Evolutionary conservation across 1,139 yeast species (phyloP).

Genomic region (Scheffersomyces insectosa): DNA sequence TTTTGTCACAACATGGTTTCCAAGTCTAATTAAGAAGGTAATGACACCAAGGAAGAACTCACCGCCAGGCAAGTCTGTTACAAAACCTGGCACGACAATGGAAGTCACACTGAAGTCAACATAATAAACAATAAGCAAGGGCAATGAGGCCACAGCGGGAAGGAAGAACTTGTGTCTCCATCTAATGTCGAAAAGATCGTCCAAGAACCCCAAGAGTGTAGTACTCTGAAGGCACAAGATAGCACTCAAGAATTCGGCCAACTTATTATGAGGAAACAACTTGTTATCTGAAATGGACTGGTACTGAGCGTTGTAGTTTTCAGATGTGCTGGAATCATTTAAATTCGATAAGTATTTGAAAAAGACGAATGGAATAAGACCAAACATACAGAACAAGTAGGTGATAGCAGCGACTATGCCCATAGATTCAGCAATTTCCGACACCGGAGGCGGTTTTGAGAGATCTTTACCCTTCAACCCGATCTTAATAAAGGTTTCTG

Average conservation of each 20-base stretch:
- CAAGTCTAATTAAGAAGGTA: constrained; percentile 24
- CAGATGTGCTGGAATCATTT: constrained; percentile 35
- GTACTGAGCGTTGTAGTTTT: constrained; percentile 39
- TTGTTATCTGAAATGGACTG: constrained; percentile 29
- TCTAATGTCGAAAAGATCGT: constrained; percentile 90
- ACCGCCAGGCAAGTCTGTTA: constrained; percentile 37
- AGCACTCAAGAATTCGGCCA: constrained; percentile 85
- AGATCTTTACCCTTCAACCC: constrained; percentile 86
- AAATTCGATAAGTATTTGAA: constrained; percentile 62
- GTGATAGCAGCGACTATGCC: constrained; percentile 86
- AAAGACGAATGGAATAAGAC: constrained; percentile 87
- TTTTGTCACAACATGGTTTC: constrained; percentile 35
- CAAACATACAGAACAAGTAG: constrained; percentile 76
- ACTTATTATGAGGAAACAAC: constrained; percentile 78
- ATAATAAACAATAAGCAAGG: constrained; percentile 85
- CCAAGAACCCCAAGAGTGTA: constrained; percentile 84
- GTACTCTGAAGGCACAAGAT: constrained; percentile 82
- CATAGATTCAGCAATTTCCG: constrained; percentile 77
- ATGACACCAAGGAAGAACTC: constrained; percentile 24
- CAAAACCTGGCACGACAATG: constrained; percentile 78
- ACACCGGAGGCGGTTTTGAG: constrained; percentile 66
- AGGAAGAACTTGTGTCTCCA: constrained; percentile 97
- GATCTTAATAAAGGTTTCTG: constrained; percentile 65
- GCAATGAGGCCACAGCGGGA: constrained; percentile 94
- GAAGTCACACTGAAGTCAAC: constrained; percentile 94